Evolutionary conservation across 2,329 filamentous ascomycete species (phyloP).

Genomic region (Aspergillus spinulosporus): DNA sequence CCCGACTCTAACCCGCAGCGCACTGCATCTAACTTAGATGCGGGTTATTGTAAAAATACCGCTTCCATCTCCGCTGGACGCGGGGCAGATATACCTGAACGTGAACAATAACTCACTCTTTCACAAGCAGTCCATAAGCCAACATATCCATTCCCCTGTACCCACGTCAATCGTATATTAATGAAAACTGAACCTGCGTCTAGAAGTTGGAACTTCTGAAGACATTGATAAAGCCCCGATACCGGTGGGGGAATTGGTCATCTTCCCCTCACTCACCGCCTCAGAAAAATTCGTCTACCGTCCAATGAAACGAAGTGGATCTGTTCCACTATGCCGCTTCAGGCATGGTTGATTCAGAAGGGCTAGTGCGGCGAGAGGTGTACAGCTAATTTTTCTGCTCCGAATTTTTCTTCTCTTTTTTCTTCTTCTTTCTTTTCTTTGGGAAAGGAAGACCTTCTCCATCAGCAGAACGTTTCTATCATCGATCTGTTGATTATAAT

Average conservation of each 20-base stretch:
- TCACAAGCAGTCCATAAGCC: too few relatives aligned
- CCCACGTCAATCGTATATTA: too few relatives aligned
- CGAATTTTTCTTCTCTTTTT: slow-evolving; percentile 31
- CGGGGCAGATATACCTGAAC: too few relatives aligned
- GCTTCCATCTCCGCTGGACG: too few relatives aligned
- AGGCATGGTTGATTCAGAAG: slow-evolving; percentile 20
- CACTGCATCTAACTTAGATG: not conserved
- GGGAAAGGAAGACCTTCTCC: slow-evolving; percentile 62
- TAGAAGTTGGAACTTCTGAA: too few relatives aligned
- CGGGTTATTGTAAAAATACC: not conserved
- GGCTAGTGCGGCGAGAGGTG: slow-evolving; percentile 27
- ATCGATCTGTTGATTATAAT: slow-evolving; percentile 47
- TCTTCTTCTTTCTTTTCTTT: slow-evolving; percentile 53
- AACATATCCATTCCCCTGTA: too few relatives aligned
- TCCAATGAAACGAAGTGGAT: slow-evolving; percentile 25
- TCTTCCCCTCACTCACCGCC: slow-evolving; percentile 27
- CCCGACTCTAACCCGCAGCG: not conserved
- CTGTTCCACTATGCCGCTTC: slow-evolving; percentile 24
- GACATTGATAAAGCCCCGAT: not conserved
- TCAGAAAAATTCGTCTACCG: slow-evolving; percentile 30
- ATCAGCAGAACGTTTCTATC: slow-evolving; percentile 54
- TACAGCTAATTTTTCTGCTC: slow-evolving; percentile 34
- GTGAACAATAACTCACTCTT: too few relatives aligned
- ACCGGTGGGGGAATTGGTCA: slow-evolving; percentile 12
- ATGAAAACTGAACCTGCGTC: too few relatives aligned